Conservation (phyloP, 441 rosid genomes). For the Flueggea neowawraea region DNA sequence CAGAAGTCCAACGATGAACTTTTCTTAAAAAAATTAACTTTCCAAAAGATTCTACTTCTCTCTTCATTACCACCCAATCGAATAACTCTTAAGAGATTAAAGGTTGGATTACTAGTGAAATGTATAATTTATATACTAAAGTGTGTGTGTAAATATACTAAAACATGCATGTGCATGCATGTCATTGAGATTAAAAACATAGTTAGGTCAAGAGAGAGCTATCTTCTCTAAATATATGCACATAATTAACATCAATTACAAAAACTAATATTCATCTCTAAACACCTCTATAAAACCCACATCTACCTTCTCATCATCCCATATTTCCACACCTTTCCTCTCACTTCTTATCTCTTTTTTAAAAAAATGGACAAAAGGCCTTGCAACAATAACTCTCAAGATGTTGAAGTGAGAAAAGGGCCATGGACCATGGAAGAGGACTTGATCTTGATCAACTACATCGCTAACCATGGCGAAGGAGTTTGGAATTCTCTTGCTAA, state of each 20-base stretch:
- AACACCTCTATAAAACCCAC: conserved; percentile 44
- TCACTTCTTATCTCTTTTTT: conserved; percentile 3
- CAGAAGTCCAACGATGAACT: too few species aligned
- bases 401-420: conserved; percentile 89
- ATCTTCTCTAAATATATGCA: background rate
- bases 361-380: conserved; percentile 48
- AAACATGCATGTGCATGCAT: too few species aligned
- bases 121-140: too few species aligned
- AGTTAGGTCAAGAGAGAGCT: conserved; percentile 22
- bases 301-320: conserved; percentile 30
- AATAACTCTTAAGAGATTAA: too few species aligned
- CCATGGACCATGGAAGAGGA: conserved; percentile 99
- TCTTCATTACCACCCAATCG: too few species aligned
- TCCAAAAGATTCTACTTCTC: too few species aligned
- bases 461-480: conserved; percentile 95
- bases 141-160: too few species aligned
- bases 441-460: conserved; percentile 86
- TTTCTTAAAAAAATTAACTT: too few species aligned
- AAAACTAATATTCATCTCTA: background rate
- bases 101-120: too few species aligned
- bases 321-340: conserved; percentile 15
- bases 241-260: background rate
- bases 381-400: conserved; percentile 46
- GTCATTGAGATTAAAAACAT: conserved; percentile 14
- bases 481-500: conserved; percentile 96